Evolutionary conservation across 192 early-diverging fungal genomes (phyloP), one percentile per base, ranked within the genome.

Genomic region (Backusella sp.): DNA sequence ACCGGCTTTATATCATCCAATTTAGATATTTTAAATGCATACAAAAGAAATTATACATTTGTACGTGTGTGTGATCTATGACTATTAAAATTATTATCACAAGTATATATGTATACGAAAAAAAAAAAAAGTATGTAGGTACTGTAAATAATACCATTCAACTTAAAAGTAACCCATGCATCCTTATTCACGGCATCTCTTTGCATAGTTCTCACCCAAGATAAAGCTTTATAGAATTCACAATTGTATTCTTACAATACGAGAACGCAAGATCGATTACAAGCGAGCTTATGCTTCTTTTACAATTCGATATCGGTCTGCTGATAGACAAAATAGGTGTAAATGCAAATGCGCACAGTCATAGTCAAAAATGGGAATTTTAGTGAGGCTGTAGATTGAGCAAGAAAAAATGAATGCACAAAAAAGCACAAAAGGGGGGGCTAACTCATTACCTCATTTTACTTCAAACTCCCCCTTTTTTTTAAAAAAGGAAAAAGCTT

Each of bases 321-420:
- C 53, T 59, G 53, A 59, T 26, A 23, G 53, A 59, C 53, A 59
- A 59, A 59, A 59, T 59, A 59, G 53, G 53, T 59, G 53, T 59
- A 59, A 59, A 59, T 59, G 53, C 53, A 59, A 59, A 59, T 59
- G 21, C 53, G 53, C 53, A 59, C 53, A 59, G 53, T 59, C 23
- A 59, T 59, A 6, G 23, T 26, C 53, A 59, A 59, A 59, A 26
- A 26, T 59, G 53, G 53, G 11, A 56, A 56, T 56, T 11, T 23
- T 19, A 23, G 23, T 56, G n/a, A 56, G 53, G 8, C 53, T 56
- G 19, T n/a, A 56, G 23, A 56, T 44, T 44, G 12, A 44, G 42
- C 42, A 17, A 12, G 42, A 44, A 44, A 44, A 44, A 44, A 44
- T 44, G 42, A 44, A 44, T 44, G 42, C 15, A 4, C 42, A 32